These are phyloP conservation scores for Colletotrichum sp. DNA, from an alignment of 2,329 filamentous ascomycete genomes.

Conservation along the genomic window DNA sequence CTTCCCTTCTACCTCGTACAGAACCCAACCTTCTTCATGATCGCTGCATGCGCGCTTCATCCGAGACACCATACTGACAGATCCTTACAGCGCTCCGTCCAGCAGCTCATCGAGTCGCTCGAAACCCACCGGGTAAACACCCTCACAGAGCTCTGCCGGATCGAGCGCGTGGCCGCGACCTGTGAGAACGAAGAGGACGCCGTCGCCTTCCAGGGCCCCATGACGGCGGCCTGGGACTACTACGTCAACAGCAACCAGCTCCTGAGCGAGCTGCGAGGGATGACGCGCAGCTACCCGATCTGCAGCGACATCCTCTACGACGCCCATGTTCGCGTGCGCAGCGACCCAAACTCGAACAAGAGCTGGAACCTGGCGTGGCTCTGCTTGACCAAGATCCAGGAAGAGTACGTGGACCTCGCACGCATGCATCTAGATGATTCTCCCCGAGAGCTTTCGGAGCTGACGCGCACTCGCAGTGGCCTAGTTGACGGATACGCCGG, in stretches of 20 bases:
- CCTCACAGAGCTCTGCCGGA: constrained; percentile 72
- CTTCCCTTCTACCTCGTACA: background rate
- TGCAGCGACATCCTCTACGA: constrained; percentile 68
- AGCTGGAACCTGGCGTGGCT: constrained; percentile 83
- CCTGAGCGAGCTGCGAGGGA: constrained; percentile 70
- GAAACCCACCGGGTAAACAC: constrained; percentile 75
- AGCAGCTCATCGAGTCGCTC: constrained; percentile 67
- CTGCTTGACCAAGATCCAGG: constrained; percentile 68
- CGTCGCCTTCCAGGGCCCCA: constrained; percentile 62
- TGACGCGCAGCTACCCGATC: constrained; percentile 73
- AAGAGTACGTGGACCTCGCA: constrained; percentile 57
- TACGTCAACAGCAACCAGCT: constrained; percentile 76
- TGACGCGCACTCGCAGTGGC: constrained; percentile 43
- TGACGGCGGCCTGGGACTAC: constrained; percentile 74
- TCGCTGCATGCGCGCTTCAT: background rate
- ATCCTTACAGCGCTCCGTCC: constrained; percentile 35
- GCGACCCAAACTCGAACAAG: constrained; percentile 68
- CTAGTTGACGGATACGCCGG: constrained; percentile 67
- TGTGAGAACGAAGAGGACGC: constrained; percentile 64
- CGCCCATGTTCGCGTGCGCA: constrained; percentile 66
- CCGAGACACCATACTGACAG: background rate
- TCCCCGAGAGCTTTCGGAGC: background rate
- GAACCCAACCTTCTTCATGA: background rate
- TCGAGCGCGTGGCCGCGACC: constrained; percentile 68
- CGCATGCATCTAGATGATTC: background rate